Percentiles rank a stretch among this genome's conserved stretches.
These are phyloP conservation scores for Sextonia rubra DNA, from an alignment of 164 flowering plant species.

Conservation along the genomic window DNA sequence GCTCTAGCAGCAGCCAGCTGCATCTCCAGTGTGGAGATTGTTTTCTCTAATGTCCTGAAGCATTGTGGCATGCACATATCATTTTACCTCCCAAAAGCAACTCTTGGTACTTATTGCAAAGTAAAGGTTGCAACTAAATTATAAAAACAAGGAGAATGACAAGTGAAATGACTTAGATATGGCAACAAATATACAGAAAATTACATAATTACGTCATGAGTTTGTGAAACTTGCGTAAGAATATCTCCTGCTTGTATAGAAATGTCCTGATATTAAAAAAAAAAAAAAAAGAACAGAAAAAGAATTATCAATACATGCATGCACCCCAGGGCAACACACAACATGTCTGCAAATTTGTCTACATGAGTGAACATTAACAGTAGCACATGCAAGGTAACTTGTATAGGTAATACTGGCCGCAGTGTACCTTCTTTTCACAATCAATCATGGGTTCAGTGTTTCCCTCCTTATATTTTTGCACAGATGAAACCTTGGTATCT, in stretches of 20 bases:
- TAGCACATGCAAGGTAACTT: not conserved
- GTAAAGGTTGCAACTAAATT: not conserved
- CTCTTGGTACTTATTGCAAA: not conserved
- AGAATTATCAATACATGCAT: too few relatives aligned
- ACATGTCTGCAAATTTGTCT: not conserved
- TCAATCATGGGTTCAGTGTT: conserved; percentile 33
- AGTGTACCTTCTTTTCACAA: conserved; percentile 63
- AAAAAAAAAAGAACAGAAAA: conserved; percentile 1
- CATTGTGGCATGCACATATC: not conserved
- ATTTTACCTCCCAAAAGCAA: not conserved
- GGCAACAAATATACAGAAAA: conserved; percentile 5
- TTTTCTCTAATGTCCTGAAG: conserved; percentile 79
- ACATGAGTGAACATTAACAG: not conserved
- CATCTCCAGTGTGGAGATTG: conserved; percentile 81
- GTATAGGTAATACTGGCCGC: not conserved
- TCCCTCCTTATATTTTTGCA: conserved; percentile 23
- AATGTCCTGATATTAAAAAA: conserved; percentile 37
- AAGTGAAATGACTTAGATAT: not conserved
- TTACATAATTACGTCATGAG: conserved; percentile 73
- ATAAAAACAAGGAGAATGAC: not conserved
- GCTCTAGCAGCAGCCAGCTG: conserved; percentile 80
- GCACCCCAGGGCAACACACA: not conserved
- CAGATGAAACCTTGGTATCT: conserved; percentile 29
- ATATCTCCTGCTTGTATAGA: conserved; percentile 48
- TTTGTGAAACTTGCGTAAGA: conserved; percentile 63